Conservation (phyloP, 305 asterid species). For the Plantago rigida region DNA sequence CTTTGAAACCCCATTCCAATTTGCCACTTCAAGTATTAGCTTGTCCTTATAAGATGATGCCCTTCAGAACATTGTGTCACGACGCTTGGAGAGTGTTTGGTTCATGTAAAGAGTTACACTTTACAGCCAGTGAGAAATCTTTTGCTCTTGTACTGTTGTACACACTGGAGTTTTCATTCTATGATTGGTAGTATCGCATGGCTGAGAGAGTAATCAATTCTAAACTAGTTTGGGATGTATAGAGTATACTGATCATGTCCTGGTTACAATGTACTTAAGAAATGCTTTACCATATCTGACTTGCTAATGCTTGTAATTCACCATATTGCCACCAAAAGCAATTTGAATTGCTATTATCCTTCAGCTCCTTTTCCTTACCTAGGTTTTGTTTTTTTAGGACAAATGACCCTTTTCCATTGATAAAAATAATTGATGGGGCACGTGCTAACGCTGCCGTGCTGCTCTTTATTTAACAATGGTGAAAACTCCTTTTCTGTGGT, state of each 20-base stretch:
- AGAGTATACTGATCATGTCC: background rate
- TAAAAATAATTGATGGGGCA: background rate
- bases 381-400: background rate
- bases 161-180: background rate
- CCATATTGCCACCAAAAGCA: constrained; percentile 1
- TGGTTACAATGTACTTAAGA: background rate
- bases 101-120: background rate
- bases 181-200: background rate
- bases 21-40: background rate
- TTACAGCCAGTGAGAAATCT: background rate
- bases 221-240: too few species aligned
- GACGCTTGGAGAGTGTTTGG: background rate
- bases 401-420: background rate
- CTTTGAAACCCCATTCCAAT: background rate
- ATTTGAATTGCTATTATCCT: background rate
- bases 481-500: constrained; percentile 8
- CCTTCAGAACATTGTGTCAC: background rate
- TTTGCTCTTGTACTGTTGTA: background rate
- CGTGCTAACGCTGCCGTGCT: background rate
- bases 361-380: background rate
- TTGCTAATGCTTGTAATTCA: background rate
- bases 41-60: background rate
- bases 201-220: too few species aligned
- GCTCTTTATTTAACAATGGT: background rate
- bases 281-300: background rate